Evolutionary conservation across 2,329 filamentous ascomycete genomes (phyloP).

Genomic region (Emmonsia crescens): DNA sequence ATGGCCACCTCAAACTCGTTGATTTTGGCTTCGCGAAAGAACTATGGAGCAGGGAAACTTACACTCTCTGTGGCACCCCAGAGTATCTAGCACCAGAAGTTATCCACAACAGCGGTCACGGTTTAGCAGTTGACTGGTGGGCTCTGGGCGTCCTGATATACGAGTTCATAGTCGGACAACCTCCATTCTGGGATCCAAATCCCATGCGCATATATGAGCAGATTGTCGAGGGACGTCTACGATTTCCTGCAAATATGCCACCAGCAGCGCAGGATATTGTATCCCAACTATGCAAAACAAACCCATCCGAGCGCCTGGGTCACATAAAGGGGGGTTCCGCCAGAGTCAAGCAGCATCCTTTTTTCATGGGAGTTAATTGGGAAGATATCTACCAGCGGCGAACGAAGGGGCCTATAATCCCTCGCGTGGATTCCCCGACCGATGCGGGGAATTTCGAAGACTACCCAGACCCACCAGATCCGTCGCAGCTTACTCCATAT

Average conservation of each 20-base stretch:
- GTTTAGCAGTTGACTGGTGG: conserved; percentile 59
- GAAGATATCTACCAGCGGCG: conserved; percentile 50
- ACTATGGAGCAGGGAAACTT: conserved; percentile 47
- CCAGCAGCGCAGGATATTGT: conserved; percentile 51
- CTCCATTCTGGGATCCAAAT: conserved; percentile 59
- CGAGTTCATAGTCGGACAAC: conserved; percentile 56
- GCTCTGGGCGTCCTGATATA: conserved; percentile 57
- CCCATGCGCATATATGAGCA: conserved; percentile 60
- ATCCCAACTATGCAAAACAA: conserved; percentile 51
- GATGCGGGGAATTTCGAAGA: conserved; percentile 57
- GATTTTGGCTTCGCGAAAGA: conserved; percentile 61
- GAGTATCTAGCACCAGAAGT: conserved; percentile 59
- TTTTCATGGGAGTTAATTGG: conserved; percentile 53
- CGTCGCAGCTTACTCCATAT: conserved; percentile 41
- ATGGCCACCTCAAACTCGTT: conserved; percentile 55
- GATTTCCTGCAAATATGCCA: conserved; percentile 50
- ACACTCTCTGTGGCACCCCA: conserved; percentile 56
- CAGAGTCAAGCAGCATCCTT: conserved; percentile 50
- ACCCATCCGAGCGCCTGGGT: conserved; percentile 51
- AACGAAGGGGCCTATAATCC: conserved; percentile 52
- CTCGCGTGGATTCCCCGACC: conserved; percentile 47
- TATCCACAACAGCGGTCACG: conserved; percentile 54
- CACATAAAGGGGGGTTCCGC: conserved; percentile 51
- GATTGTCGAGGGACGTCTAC: conserved; percentile 53
- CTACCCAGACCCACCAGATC: conserved; percentile 48